Percentiles rank a stretch among this genome's conserved stretches.
Evolutionary conservation across 2,329 filamentous ascomycete genomes (phyloP).

Genomic region (Capronia coronata): DNA sequence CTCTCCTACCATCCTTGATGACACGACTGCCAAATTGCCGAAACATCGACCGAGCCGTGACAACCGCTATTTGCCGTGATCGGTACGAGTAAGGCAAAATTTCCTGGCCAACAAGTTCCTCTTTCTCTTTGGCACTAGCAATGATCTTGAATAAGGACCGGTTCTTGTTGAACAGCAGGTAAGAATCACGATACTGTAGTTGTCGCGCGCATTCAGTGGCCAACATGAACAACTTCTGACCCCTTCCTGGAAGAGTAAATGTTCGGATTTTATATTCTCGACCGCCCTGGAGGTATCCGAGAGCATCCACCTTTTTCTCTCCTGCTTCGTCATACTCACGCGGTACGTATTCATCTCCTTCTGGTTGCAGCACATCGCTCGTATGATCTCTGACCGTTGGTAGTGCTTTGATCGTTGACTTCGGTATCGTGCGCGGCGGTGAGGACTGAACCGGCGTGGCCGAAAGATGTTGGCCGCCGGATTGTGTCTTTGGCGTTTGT

Average conservation of each 20-base stretch:
- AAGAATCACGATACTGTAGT: constrained; percentile 92
- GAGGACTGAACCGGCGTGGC: constrained; percentile 54
- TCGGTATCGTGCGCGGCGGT: constrained; percentile 42
- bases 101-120: constrained; percentile 89
- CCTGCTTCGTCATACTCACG: constrained; percentile 88
- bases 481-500: constrained; percentile 37
- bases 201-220: constrained; percentile 95
- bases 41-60: constrained; percentile 97
- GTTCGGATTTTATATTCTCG: constrained; percentile 90
- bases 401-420: constrained; percentile 74
- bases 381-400: constrained; percentile 96
- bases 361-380: constrained; percentile 82
- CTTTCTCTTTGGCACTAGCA: constrained; percentile 89
- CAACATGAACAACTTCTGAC: constrained; percentile 95
- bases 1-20: constrained; percentile 79
- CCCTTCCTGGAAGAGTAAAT: constrained; percentile 83
- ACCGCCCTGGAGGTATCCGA: constrained; percentile 72
- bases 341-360: constrained; percentile 89
- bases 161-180: constrained; percentile 97
- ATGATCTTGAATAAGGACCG: constrained; percentile 96
- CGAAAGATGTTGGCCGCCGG: constrained; percentile 10
- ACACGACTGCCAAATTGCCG: constrained; percentile 94
- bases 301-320: constrained; percentile 83
- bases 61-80: constrained; percentile 96
- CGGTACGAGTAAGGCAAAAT: constrained; percentile 95